Evolutionary conservation across 345 rosid species (phyloP).

Genomic region (Eucalyptus guilfoylei): DNA sequence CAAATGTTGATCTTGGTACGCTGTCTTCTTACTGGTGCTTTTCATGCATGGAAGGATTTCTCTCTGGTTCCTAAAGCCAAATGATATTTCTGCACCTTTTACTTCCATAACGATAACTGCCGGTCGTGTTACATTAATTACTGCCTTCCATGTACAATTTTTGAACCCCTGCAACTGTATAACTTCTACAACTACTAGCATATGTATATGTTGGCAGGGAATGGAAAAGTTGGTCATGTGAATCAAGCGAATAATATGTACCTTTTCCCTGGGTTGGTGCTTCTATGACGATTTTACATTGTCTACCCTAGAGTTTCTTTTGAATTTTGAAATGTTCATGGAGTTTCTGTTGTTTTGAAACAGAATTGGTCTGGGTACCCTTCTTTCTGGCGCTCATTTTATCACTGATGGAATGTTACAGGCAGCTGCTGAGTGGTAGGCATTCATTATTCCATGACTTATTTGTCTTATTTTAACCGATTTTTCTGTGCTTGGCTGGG

Average conservation of each 20-base stretch:
- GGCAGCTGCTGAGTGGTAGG: constrained; percentile 91
- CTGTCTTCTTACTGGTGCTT: not conserved
- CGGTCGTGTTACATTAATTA: not conserved
- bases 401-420: constrained; percentile 85
- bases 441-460: not conserved
- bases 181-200: not conserved
- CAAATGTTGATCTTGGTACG: constrained; percentile 72
- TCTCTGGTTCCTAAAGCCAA: not conserved
- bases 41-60: not conserved
- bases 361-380: constrained; percentile 94
- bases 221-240: constrained; percentile 81
- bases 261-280: constrained; percentile 89
- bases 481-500: not conserved
- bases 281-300: not conserved
- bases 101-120: not conserved
- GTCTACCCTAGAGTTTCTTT: not conserved
- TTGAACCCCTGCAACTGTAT: not conserved
- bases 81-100: not conserved
- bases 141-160: not conserved
- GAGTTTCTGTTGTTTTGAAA: not conserved
- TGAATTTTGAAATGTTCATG: not conserved
- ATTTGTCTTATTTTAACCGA: not conserved
- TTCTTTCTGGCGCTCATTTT: constrained; percentile 67
- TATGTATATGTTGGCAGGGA: constrained; percentile 35
- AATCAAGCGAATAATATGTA: constrained; percentile 99